Conservation (phyloP, 495 filamentous ascomycete species). For the Xylaria scruposa region DNA sequence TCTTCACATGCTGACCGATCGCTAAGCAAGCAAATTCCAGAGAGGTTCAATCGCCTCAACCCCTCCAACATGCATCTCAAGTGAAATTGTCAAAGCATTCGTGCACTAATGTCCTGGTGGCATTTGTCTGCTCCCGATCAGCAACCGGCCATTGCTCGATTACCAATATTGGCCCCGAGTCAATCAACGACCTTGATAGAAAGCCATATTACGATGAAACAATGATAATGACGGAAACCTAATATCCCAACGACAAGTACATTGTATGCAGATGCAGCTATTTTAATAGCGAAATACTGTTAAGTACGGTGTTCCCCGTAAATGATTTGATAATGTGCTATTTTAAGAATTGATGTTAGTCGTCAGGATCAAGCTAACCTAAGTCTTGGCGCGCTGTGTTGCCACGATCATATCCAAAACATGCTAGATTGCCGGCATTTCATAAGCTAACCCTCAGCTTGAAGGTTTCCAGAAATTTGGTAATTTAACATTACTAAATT, state of each 20-base stretch:
- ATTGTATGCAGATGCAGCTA: not conserved
- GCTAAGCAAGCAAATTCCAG: not conserved
- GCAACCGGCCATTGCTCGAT: no score
- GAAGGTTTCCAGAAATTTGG: conserved; percentile 15
- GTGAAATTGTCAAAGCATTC: no score
- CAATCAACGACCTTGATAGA: no score
- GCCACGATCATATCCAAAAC: not conserved
- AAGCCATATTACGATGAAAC: no score
- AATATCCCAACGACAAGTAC: no score
- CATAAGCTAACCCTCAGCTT: not conserved
- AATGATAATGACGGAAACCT: no score
- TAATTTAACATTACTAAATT: conserved; percentile 21
- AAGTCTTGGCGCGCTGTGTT: conserved; percentile 1
- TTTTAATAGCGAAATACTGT: not conserved
- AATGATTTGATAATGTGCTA: conserved; percentile 15
- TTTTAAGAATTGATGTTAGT: conserved; percentile 19
- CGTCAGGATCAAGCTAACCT: conserved; percentile 4
- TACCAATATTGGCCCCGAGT: not conserved
- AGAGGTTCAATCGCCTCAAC: no score
- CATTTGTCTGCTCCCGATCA: no score
- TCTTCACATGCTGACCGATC: not conserved
- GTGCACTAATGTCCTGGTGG: no score
- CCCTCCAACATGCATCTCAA: no score
- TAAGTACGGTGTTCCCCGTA: not conserved
- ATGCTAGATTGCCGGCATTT: conserved; percentile 14